A percentile compares a stretch with the other conserved stretches of the same genome.
Evolutionary conservation across 176 grass and related monocot genomes (phyloP).

Genomic region (Themeda triandra): DNA sequence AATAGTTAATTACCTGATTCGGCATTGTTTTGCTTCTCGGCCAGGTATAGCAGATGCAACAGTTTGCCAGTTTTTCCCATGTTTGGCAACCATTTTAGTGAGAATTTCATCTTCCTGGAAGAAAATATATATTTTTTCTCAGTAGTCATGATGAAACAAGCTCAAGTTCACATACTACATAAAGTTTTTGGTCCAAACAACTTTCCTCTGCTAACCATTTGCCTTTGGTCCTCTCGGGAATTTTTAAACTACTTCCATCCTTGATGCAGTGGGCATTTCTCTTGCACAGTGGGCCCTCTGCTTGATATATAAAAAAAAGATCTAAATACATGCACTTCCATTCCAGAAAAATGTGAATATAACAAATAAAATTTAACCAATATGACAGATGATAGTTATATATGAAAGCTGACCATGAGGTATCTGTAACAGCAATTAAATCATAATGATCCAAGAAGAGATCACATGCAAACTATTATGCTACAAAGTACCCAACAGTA

Average conservation of each 20-base stretch:
- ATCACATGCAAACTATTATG: not conserved
- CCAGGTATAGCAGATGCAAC: conserved; percentile 53
- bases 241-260: conserved; percentile 14
- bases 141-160: conserved; percentile 12
- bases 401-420: not conserved
- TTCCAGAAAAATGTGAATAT: conserved; percentile 19
- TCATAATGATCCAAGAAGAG: conserved; percentile 19
- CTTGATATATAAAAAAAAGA: not conserved
- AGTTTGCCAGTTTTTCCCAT: conserved; percentile 58
- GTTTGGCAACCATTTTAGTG: conserved; percentile 51
- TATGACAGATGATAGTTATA: not conserved
- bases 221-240: conserved; percentile 25
- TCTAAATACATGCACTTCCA: conserved; percentile 10
- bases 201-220: conserved; percentile 62
- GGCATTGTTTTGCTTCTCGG: conserved; percentile 49
- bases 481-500: not conserved
- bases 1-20: conserved; percentile 42
- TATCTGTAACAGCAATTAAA: not conserved
- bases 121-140: conserved; percentile 1
- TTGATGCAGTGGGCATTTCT: conserved; percentile 14
- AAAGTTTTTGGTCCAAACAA: conserved; percentile 2
- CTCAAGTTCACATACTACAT: not conserved
- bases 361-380: conserved; percentile 11
- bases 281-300: conserved; percentile 23
- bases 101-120: conserved; percentile 71